Conservation (phyloP, 2,329 filamentous ascomycete genomes). For the Chrysosporium keratinophilum region DNA sequence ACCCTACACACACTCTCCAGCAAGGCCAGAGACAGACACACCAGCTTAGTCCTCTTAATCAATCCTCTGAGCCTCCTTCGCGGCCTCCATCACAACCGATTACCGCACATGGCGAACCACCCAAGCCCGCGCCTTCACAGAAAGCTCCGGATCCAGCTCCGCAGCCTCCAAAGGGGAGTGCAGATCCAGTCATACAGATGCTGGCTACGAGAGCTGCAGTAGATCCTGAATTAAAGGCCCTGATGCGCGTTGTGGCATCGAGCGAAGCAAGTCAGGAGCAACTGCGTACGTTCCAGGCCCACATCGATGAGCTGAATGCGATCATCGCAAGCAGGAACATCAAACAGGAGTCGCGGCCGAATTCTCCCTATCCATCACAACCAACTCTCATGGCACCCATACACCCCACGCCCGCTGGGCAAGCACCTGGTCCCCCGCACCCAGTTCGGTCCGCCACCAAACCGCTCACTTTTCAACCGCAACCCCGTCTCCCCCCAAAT, state of each 20-base stretch:
- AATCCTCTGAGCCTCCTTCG: conserved; percentile 5
- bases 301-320: conserved; percentile 43
- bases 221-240: conserved; percentile 40
- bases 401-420: conserved; percentile 6
- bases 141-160: conserved; percentile 18
- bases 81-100: conserved; percentile 7
- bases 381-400: not conserved
- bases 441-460: conserved; percentile 4
- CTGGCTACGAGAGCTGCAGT: conserved; percentile 42
- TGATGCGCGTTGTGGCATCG: conserved; percentile 43
- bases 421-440: conserved; percentile 11
- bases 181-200: conserved; percentile 45
- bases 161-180: conserved; percentile 33
- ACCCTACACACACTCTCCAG: not conserved
- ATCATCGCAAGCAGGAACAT: conserved; percentile 37
- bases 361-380: conserved; percentile 11
- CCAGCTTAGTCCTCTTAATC: not conserved
- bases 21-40: not conserved
- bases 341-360: conserved; percentile 29
- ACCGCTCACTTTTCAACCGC: conserved; percentile 5
- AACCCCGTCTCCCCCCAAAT: conserved; percentile 20
- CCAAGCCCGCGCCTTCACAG: conserved; percentile 15
- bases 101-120: conserved; percentile 10
- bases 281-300: conserved; percentile 40
- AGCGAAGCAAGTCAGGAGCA: conserved; percentile 42